Base-by-base conservation (phyloP, 2,329 filamentous ascomycete species). In the Aspergillaceae sp. region DNA sequence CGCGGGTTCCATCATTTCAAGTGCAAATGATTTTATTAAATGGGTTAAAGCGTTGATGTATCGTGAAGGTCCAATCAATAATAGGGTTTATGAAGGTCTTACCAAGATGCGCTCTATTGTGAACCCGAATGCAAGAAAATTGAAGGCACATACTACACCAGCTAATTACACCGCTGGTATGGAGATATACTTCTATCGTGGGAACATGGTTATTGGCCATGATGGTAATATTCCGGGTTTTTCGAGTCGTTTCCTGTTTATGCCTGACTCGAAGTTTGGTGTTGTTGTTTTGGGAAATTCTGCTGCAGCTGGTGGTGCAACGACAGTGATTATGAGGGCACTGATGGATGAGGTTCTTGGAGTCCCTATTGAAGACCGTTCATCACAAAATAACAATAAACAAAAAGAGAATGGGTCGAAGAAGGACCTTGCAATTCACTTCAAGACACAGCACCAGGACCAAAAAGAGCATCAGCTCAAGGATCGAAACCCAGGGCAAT, bases 1-100 rank as follows among this genome's bases (percentile, higher is more conserved):
- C 1, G 72, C 73, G 0, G 74, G 74, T 0, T 65, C 63, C 10
- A 63, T 74, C 26, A 62, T 71, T 33, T 60, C 57, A 4, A 60
- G 57, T 34, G 57, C 51, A 9, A 56, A 53, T 36, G 65, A 67
- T 47, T 63, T 59, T 36, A 54, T 58, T 38, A 56, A 53, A 43
- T 68, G 48, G 35, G 50, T 65, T 4, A 52, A 56, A 43, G 57
- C 58, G 2, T 49, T 68, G 37, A 52, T 67, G 41, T 37, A 59
- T 32, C 56, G 54, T 8, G 51, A 59, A 44, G 45, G 36, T 0
- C 63, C 58, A 5, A 51, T 66, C 30, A 56, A 46, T 4, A 40
- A 52, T 9, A 47, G 50, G 4, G 33, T 61, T 27, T 57, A 59
- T 36, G 40, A 60, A 34, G 54, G 52, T 3, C 50, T 63, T 8